Evolutionary conservation across 2,329 filamentous ascomycete genomes (phyloP).

Genomic region (Onygena corvina): DNA sequence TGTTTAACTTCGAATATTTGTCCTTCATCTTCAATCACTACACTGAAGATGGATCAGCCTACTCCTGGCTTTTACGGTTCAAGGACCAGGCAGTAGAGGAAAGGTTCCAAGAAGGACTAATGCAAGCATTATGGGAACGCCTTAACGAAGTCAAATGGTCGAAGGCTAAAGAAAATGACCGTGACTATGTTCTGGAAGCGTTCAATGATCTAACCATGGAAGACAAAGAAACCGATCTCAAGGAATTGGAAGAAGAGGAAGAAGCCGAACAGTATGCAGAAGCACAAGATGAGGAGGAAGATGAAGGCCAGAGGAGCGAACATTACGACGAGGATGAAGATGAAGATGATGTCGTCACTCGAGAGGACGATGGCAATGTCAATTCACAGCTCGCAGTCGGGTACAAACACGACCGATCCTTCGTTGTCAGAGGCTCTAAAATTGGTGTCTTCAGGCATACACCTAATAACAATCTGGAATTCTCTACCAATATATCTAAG

Average conservation of each 20-base stretch:
- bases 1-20: slow-evolving; percentile 98
- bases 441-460: slow-evolving; percentile 99
- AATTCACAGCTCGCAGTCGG: slow-evolving; percentile 93
- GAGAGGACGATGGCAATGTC: slow-evolving; percentile 63
- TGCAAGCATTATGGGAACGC: slow-evolving; percentile 95
- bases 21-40: slow-evolving; percentile 99
- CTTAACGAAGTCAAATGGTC: slow-evolving; percentile 88
- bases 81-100: slow-evolving; percentile 70
- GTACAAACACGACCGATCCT: slow-evolving; percentile 93
- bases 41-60: slow-evolving; percentile 71
- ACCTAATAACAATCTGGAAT: slow-evolving; percentile 80
- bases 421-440: slow-evolving; percentile 92
- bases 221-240: slow-evolving; percentile 51
- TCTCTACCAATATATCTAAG: slow-evolving; percentile 93
- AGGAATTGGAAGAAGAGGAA: slow-evolving; percentile 45
- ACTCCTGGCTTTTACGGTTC: slow-evolving; percentile 91
- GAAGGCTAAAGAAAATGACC: slow-evolving; percentile 83
- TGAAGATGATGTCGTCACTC: slow-evolving; percentile 59
- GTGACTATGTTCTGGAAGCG: slow-evolving; percentile 86
- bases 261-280: slow-evolving; percentile 47
- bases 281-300: slow-evolving; percentile 49
- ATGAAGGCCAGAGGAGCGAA: slow-evolving; percentile 57
- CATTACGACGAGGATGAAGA: slow-evolving; percentile 67
- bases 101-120: slow-evolving; percentile 80
- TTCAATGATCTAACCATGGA: slow-evolving; percentile 93